A percentile compares a stretch with the other conserved stretches of the same genome.
Conservation (phyloP, 352 stramenopile species). For the Phytophthora meadii region DNA sequence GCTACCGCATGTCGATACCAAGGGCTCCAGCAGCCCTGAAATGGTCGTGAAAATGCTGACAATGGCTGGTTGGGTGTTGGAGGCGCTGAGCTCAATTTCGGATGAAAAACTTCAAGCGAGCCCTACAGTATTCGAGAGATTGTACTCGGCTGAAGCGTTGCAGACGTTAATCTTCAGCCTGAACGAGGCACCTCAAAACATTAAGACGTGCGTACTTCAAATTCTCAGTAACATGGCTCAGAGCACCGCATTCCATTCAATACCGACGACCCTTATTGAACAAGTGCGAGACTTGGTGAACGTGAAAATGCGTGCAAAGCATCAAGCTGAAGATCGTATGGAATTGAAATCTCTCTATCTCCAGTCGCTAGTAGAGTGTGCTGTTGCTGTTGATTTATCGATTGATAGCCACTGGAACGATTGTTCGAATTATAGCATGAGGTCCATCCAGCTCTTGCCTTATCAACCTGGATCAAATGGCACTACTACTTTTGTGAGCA, state of each 20-base stretch:
- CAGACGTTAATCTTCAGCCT: constrained; percentile 44
- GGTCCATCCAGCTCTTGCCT: not conserved
- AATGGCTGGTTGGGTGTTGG: constrained; percentile 52
- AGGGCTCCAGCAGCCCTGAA: constrained; percentile 7
- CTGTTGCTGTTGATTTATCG: constrained; percentile 62
- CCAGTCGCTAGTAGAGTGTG: constrained; percentile 65
- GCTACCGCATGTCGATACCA: not conserved
- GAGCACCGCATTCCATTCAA: constrained; percentile 43
- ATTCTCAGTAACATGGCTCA: constrained; percentile 53
- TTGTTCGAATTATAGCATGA: not conserved
- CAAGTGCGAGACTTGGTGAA: constrained; percentile 47
- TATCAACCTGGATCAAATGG: constrained; percentile 10
- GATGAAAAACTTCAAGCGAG: constrained; percentile 15
- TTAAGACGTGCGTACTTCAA: constrained; percentile 50
- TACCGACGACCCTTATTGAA: constrained; percentile 51
- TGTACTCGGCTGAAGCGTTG: constrained; percentile 46
- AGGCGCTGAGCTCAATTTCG: constrained; percentile 32
- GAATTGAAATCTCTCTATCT: constrained; percentile 73
- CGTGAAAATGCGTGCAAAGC: constrained; percentile 59
- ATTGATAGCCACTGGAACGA: constrained; percentile 47
- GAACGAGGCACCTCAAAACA: constrained; percentile 45
- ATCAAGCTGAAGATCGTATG: constrained; percentile 50
- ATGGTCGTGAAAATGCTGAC: constrained; percentile 35
- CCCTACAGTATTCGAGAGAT: constrained; percentile 18
- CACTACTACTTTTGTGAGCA: constrained; percentile 21